Conservation (phyloP, 306 rosid species). For the Sesbania bispinosa region DNA sequence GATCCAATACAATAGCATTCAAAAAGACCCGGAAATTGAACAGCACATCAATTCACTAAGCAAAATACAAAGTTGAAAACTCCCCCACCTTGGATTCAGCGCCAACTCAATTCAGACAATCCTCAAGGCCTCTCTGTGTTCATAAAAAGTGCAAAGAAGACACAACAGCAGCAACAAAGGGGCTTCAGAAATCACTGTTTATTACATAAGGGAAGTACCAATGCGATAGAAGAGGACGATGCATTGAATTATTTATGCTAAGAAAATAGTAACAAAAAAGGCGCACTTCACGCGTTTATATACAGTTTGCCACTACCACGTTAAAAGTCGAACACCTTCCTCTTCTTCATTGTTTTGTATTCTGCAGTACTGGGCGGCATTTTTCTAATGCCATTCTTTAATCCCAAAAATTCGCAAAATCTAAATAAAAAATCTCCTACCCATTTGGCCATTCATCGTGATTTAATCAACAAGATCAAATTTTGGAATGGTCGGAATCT, state of each 20-base stretch:
- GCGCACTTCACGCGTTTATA: conserved; percentile 36
- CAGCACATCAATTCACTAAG: neutral
- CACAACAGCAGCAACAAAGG: neutral
- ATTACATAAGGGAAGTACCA: conserved; percentile 5
- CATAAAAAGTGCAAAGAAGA: neutral
- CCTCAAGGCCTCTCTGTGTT: neutral
- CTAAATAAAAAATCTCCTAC: conserved; percentile 1
- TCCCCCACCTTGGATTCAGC: conserved; percentile 35
- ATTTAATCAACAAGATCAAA: neutral
- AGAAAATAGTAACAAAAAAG: neutral
- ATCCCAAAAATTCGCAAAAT: conserved; percentile 15
- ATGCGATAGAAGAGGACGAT: conserved; percentile 12
- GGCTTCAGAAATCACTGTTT: conserved; percentile 5
- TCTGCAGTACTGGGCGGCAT: conserved; percentile 27
- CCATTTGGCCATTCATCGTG: neutral
- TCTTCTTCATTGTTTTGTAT: neutral
- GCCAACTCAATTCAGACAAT: conserved; percentile 22
- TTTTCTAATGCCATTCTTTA: conserved; percentile 18
- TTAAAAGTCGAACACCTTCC: conserved; percentile 32
- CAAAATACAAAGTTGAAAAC: neutral
- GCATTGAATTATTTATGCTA: conserved; percentile 23
- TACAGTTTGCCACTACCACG: conserved; percentile 33
- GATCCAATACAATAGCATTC: conserved; percentile 7
- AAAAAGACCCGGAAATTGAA: neutral
- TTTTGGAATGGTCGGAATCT: neutral